Evolutionary conservation across 179 eudicot genomes (phyloP).

Genomic region (Beta macrorhiza): DNA sequence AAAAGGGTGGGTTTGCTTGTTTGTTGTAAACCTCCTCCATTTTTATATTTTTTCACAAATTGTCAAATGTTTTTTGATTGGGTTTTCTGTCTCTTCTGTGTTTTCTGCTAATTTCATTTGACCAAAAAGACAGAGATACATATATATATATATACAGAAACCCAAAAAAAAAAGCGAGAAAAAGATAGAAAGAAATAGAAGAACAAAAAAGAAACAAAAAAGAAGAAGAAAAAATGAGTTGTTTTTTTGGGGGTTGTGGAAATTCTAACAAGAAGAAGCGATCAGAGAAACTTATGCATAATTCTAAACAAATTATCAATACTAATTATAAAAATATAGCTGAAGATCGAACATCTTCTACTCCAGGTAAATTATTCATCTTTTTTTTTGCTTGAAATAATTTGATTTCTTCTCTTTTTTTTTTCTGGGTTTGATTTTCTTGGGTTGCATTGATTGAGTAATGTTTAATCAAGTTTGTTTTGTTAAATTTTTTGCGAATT

Average conservation of each 20-base stretch:
- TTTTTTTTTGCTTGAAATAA: neutral
- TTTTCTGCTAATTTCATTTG: neutral
- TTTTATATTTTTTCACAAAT: neutral
- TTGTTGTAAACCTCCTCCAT: slow-evolving; percentile 4
- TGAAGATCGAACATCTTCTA: slow-evolving; percentile 27
- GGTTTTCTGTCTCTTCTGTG: neutral
- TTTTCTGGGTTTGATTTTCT: neutral
- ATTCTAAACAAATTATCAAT: slow-evolving; percentile 2
- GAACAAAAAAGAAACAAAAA: neutral
- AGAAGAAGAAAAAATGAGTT: slow-evolving; percentile 31
- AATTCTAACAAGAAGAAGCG: slow-evolving; percentile 32
- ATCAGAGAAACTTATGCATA: slow-evolving; percentile 19
- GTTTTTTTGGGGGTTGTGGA: slow-evolving; percentile 34
- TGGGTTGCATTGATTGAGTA: slow-evolving; percentile 2
- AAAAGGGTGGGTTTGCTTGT: neutral
- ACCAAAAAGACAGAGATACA: neutral
- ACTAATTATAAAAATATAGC: slow-evolving; percentile 1
- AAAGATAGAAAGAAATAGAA: neutral
- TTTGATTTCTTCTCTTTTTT: neutral
- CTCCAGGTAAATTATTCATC: slow-evolving; percentile 21
- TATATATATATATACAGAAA: neutral
- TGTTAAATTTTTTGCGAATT: neutral
- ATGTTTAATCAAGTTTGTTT: neutral
- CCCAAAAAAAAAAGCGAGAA: too few species aligned
- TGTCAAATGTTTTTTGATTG: neutral